Evolutionary conservation across 345 rosid genomes (phyloP).

Genomic region (Boechera stricta): DNA sequence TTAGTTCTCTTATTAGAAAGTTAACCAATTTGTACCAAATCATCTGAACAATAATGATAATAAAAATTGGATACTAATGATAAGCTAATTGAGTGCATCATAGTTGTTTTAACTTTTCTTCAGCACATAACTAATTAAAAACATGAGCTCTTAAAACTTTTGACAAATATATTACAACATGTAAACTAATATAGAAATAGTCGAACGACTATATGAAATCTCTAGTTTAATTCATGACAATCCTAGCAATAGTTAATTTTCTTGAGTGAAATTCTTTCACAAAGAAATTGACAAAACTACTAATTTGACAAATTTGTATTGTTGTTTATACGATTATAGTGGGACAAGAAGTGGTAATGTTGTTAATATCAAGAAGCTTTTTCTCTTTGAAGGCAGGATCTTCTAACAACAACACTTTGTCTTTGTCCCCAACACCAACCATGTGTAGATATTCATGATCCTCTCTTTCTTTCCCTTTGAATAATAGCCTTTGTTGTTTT

Average conservation of each 20-base stretch:
- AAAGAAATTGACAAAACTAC: slow-evolving; percentile 29
- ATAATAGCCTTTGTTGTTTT: slow-evolving; percentile 78
- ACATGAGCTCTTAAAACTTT: background rate
- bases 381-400: slow-evolving; percentile 85
- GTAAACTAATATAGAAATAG: slow-evolving; percentile 9
- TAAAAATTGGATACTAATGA: slow-evolving; percentile 4
- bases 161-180: slow-evolving; percentile 19
- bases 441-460: slow-evolving; percentile 80
- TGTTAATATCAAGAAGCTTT: slow-evolving; percentile 60
- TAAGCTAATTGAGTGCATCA: slow-evolving; percentile 1
- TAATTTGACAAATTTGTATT: slow-evolving; percentile 2
- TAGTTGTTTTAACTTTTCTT: background rate
- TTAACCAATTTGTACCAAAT: slow-evolving; percentile 36
- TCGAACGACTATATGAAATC: background rate
- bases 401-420: slow-evolving; percentile 77
- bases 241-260: slow-evolving; percentile 20
- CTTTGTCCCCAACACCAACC: slow-evolving; percentile 90
- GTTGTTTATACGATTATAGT: slow-evolving; percentile 60
- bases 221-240: slow-evolving; percentile 9
- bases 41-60: slow-evolving; percentile 22
- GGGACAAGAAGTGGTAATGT: slow-evolving; percentile 47
- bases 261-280: slow-evolving; percentile 10
- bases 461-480: slow-evolving; percentile 93
- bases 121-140: background rate
- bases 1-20: slow-evolving; percentile 24